phyloP scores from a whole-genome alignment of 352 stramenopile species.

The Pythium vanterpoolii region DNA sequence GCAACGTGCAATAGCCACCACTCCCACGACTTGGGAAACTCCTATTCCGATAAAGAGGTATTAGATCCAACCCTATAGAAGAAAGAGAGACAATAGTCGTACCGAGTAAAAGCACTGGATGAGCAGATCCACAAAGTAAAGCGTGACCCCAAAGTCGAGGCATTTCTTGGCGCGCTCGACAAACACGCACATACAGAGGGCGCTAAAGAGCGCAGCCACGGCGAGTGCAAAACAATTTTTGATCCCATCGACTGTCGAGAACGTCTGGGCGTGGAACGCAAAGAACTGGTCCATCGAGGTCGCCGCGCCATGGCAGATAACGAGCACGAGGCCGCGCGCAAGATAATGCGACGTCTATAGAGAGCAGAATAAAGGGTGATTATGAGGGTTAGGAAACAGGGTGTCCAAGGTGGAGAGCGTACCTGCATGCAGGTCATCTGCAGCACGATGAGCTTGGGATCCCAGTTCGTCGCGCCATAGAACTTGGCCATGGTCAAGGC shows the following conservation, averaged over 20 bases:
- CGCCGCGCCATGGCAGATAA: conserved; percentile 67
- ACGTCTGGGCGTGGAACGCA: conserved; percentile 74
- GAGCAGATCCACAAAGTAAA: conserved; percentile 86
- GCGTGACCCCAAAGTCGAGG: conserved; percentile 88
- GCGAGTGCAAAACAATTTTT: conserved; percentile 81
- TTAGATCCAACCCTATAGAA: neutral
- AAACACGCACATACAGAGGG: conserved; percentile 72
- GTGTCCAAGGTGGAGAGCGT: neutral
- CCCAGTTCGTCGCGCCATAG: conserved; percentile 74
- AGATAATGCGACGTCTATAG: conserved; percentile 79
- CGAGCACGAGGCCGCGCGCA: conserved; percentile 61
- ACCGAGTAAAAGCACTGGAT: conserved; percentile 83
- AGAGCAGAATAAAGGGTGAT: neutral
- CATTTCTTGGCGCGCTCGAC: conserved; percentile 90
- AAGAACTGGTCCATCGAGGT: conserved; percentile 84
- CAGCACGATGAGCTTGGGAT: conserved; percentile 85
- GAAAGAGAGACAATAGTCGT: neutral
- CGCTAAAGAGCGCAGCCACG: conserved; percentile 51
- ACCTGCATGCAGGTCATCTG: conserved; percentile 89
- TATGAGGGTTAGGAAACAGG: neutral
- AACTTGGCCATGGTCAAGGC: conserved; percentile 67
- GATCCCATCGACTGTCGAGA: conserved; percentile 70
- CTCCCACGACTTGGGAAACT: conserved; percentile 83
- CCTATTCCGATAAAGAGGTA: conserved; percentile 26
- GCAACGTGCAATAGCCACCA: conserved; percentile 84